Evolutionary conservation across 495 filamentous ascomycete species (phyloP), one percentile per base, ranked within the genome.

Genomic region (Aspergillus haitiensis): DNA sequence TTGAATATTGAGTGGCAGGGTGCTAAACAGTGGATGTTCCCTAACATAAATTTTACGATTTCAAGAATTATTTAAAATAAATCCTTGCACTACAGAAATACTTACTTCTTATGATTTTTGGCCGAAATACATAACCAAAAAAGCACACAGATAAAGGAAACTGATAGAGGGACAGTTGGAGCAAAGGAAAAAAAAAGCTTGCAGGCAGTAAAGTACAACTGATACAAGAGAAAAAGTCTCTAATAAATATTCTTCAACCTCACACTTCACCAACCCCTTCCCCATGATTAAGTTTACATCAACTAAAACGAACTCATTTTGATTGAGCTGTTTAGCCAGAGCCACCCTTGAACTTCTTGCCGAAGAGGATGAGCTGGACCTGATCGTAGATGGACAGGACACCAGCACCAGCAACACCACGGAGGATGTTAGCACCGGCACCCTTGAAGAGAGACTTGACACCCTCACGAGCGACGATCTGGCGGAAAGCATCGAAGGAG

Each of bases 331-430:
- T 72, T 51, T 58, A 60, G 53, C 52, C 59, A 39, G 48, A 56
- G 37, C 53, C 59, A 53, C 54, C 48, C 50, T 64, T 97, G 94
- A 92, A 98, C 83, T 91, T 88, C 91, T 98, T 97, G 76, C 94
- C 94, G 90, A 98, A 97, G 80, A 98, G 83, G 76, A 98, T 78
- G 72, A 98, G 84, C 88, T 98, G 94, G 77, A 88, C 90, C 84
- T 98, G 94, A 78, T 98, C 94, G 81, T 98, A 98, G 90, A 98
- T 96, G 74, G 94, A 98, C 74, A 98, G 86, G 78, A 98, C 94
- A 98, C 94, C 94, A 82, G 94, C 94, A 92, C 94, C 94, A 74
- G 94, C 94, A 72, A 98, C 94, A 97, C 94, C 94, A 96, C 94
- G 94, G 83, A 98, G 95, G 79, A 98, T 98, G 88, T 98, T 98